Evolutionary conservation across 208 protist genomes (phyloP), one percentile per base, ranked within the genome.

Genomic region (Leishmania arabica): DNA sequence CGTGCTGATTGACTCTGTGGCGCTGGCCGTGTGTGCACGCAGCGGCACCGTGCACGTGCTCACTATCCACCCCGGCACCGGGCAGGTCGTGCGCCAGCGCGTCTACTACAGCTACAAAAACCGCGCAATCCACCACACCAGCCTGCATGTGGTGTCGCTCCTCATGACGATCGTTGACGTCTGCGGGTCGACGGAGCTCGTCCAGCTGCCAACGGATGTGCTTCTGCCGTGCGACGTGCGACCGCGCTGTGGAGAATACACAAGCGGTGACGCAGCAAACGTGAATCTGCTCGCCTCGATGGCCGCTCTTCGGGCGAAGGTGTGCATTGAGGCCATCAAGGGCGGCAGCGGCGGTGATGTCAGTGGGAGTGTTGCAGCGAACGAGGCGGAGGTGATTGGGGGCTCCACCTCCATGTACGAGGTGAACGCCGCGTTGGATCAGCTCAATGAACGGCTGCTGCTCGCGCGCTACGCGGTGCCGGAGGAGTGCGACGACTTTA

Each of bases 181-280:
- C 37, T 89, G 78, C 62, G 91, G 91, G 24, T 84, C 81, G 19
- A 90, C 92, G 34, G 93, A 96, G 84, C 85, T 96, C 21, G 90
- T 90, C 19, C 75, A 84, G 79, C 83, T 93, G 77, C 90, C 91
- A 19, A 53, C 70, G 19, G 81, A 79, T 56, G 80, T 76, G 27
- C 27, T 79, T 3, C 71, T 80, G 40, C 74, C 64, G 3, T 64
- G 58, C 40, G 62, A 72, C 58, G 40, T 47, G 40, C 66, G 40
- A 19, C 80, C 76, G 37, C 40, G 81, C 40, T 40, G 45, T 19
- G 72, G 72, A 45, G 65, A 84, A 47, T 77, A 51, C 37, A 54
- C 60, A 49, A 7, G 78, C 7, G 78, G 54, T n/a, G 40, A 34
- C 42, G 66, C 79, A n/a, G 68, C 65, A 58, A 8, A 45, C 37